Evolutionary conservation across 1,284 basidiomycete species (phyloP).

Genomic region (Papiliotrema laurentii): DNA sequence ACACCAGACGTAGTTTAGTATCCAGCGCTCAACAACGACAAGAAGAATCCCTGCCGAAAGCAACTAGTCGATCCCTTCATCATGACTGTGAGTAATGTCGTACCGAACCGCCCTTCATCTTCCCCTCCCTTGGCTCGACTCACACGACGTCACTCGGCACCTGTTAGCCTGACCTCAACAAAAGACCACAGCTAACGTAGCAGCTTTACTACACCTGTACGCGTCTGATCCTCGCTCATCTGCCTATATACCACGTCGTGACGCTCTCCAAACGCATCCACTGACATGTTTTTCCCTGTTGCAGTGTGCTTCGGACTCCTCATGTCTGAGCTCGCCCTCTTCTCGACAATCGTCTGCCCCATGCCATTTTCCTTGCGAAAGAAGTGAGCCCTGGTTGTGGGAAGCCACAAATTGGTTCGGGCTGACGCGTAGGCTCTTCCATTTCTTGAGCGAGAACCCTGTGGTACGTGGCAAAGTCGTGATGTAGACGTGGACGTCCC

Average conservation of each 20-base stretch:
- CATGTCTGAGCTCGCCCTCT: constrained; percentile 44
- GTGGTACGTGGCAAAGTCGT: constrained; percentile 24
- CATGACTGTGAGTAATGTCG: constrained; percentile 18
- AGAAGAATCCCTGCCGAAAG: too few relatives aligned
- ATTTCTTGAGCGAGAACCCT: constrained; percentile 50
- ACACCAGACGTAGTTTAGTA: too few relatives aligned
- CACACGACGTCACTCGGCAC: constrained; percentile 2
- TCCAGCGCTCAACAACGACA: too few relatives aligned
- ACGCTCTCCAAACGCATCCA: background rate
- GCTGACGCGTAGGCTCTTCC: constrained; percentile 38
- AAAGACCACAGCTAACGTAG: too few relatives aligned
- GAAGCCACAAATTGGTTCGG: background rate
- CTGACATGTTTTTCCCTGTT: background rate
- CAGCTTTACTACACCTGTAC: constrained; percentile 44
- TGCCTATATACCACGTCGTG: background rate
- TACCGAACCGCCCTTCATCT: background rate
- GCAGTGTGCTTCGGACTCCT: constrained; percentile 47
- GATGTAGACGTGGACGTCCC: background rate
- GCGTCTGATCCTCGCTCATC: constrained; percentile 1
- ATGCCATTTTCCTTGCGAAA: constrained; percentile 49
- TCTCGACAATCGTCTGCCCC: constrained; percentile 44
- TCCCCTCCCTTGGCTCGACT: background rate
- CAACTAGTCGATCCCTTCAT: too few relatives aligned
- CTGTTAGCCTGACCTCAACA: too few relatives aligned
- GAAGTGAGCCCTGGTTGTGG: constrained; percentile 33